These are phyloP conservation scores for Ogataea saltuana DNA, from an alignment of 805 yeast species.

Conservation along the genomic window DNA sequence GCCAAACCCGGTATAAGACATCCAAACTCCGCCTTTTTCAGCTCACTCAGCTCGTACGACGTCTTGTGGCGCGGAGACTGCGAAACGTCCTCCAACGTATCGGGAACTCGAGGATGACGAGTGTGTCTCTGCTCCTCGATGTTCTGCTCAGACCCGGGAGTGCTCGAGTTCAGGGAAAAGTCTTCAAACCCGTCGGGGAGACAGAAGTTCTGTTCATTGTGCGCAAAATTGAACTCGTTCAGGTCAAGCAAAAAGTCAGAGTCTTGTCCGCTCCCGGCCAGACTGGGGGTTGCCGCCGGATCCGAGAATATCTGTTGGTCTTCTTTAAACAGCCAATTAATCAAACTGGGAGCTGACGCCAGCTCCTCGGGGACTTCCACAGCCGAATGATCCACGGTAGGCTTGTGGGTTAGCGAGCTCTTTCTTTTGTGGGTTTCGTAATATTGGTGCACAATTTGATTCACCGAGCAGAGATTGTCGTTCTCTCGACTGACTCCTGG, in stretches of 20 bases:
- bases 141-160: slow-evolving; percentile 1
- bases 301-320: not conserved
- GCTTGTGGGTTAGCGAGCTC: not conserved
- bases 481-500: too few relatives aligned
- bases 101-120: not conserved
- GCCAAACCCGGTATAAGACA: slow-evolving; percentile 30
- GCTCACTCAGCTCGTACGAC: slow-evolving; percentile 18
- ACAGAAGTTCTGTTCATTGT: slow-evolving; percentile 32
- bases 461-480: slow-evolving; percentile 22
- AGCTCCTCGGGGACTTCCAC: too few relatives aligned
- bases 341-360: slow-evolving; percentile 26
- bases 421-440: slow-evolving; percentile 1
- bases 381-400: not conserved
- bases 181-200: slow-evolving; percentile 34
- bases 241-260: slow-evolving; percentile 25
- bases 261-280: too few relatives aligned
- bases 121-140: not conserved
- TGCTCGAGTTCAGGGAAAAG: slow-evolving; percentile 25
- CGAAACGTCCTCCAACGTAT: slow-evolving; percentile 2
- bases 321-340: slow-evolving; percentile 34
- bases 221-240: slow-evolving; percentile 27
- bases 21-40: slow-evolving; percentile 27
- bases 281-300: not conserved
- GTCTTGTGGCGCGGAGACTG: slow-evolving; percentile 7
- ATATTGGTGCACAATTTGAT: slow-evolving; percentile 28